Percentiles rank a stretch among this genome's conserved stretches.
Evolutionary conservation across 192 early-diverging fungal genomes (phyloP).

Genomic region (Linnemannia elongata): DNA sequence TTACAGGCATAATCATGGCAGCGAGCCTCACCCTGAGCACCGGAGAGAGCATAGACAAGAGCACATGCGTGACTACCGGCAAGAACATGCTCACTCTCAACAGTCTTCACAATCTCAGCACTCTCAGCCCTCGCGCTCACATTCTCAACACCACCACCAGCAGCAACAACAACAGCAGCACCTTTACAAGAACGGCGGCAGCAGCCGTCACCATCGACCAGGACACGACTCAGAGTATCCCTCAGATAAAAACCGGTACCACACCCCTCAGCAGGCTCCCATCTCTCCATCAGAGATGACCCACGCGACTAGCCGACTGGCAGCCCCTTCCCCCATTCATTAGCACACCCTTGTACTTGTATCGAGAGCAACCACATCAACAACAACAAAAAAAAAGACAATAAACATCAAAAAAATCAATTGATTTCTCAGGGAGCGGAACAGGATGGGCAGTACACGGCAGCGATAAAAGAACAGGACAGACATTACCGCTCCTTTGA

Average conservation of each 20-base stretch:
- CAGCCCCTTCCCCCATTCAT: slow-evolving; percentile 52
- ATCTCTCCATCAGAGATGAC: slow-evolving; percentile 55
- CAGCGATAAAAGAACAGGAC: not conserved
- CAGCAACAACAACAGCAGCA: slow-evolving; percentile 33
- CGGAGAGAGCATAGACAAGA: slow-evolving; percentile 45
- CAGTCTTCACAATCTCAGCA: slow-evolving; percentile 34
- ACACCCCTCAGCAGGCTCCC: slow-evolving; percentile 36
- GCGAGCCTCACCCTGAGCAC: slow-evolving; percentile 37
- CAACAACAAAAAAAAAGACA: not conserved
- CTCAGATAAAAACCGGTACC: slow-evolving; percentile 26
- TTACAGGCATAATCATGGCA: slow-evolving; percentile 32
- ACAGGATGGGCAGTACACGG: not conserved
- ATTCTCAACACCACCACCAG: slow-evolving; percentile 17
- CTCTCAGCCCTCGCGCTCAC: slow-evolving; percentile 24
- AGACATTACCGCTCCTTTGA: too few relatives aligned
- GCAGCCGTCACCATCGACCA: slow-evolving; percentile 37
- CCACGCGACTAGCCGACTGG: slow-evolving; percentile 41
- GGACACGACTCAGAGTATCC: slow-evolving; percentile 28
- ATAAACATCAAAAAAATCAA: slow-evolving; percentile 12
- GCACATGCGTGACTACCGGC: slow-evolving; percentile 35
- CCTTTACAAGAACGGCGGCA: slow-evolving; percentile 28
- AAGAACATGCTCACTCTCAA: slow-evolving; percentile 23
- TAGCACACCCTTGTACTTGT: slow-evolving; percentile 18
- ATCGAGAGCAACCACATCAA: slow-evolving; percentile 4
- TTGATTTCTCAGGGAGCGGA: not conserved